Evolutionary conservation across 2,329 filamentous ascomycete genomes (phyloP).

Genomic region (Rutstroemia sp.): DNA sequence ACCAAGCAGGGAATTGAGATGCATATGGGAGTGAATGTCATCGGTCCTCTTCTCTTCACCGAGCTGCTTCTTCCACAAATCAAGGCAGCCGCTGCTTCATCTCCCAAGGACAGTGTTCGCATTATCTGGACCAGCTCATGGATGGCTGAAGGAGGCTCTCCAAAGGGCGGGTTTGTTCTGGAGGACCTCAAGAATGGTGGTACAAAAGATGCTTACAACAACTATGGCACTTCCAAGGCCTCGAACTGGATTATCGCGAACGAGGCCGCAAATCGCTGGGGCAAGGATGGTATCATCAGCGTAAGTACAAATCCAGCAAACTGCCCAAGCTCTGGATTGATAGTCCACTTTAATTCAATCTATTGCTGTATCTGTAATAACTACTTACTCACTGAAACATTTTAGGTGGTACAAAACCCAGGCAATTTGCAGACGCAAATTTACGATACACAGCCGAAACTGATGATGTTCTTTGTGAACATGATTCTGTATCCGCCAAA

Average conservation of each 20-base stretch:
- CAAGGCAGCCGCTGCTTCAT: neutral
- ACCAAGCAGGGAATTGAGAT: constrained; percentile 29
- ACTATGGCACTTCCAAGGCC: neutral
- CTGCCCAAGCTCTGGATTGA: no score
- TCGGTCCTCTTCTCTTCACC: neutral
- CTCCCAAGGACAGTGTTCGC: neutral
- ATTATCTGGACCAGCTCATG: neutral
- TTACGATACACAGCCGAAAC: neutral
- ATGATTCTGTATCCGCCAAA: neutral
- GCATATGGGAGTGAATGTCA: constrained; percentile 26
- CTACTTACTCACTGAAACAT: no score
- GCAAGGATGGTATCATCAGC: neutral
- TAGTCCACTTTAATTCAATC: no score
- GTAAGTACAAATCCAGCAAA: neutral
- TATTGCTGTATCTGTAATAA: no score
- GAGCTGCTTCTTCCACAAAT: neutral
- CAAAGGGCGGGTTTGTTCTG: neutral
- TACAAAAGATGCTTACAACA: neutral
- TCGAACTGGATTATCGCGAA: neutral
- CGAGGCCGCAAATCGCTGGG: neutral
- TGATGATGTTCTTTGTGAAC: neutral
- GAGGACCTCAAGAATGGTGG: neutral
- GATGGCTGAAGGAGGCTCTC: neutral
- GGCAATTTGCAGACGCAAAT: neutral
- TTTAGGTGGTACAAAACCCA: neutral